Evolutionary conservation across 148 eudicot species (phyloP).

Genomic region (Drosera capensis): DNA sequence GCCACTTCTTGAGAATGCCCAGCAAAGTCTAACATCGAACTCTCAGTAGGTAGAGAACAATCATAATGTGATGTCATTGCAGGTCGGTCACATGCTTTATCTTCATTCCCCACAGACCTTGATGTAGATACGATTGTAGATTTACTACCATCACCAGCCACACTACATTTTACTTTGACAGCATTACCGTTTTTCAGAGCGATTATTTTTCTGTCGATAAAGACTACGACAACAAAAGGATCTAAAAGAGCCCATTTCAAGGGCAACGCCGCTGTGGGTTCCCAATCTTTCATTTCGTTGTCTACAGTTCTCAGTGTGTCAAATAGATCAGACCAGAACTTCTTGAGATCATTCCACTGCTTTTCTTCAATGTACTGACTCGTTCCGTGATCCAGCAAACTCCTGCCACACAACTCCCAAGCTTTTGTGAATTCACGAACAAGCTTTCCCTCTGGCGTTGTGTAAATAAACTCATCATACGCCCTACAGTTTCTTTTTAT

Average conservation of each 20-base stretch:
- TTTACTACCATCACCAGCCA: conserved; percentile 9
- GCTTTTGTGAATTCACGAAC: conserved; percentile 62
- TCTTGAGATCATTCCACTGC: conserved; percentile 39
- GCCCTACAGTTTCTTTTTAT: conserved; percentile 39
- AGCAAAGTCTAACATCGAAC: conserved; percentile 12
- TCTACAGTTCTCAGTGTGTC: conserved; percentile 36
- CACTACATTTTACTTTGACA: conserved; percentile 29
- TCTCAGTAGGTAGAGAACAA: conserved; percentile 17
- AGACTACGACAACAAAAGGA: conserved; percentile 73
- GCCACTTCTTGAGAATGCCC: conserved; percentile 6
- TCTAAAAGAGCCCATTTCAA: conserved; percentile 60
- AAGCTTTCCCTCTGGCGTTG: conserved; percentile 56
- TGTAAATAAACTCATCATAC: conserved; percentile 48
- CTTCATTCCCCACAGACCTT: conserved; percentile 10
- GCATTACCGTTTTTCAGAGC: conserved; percentile 47
- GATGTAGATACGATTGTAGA: conserved; percentile 9
- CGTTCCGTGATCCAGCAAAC: conserved; percentile 26
- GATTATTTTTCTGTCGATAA: conserved; percentile 50
- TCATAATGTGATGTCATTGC: conserved; percentile 5
- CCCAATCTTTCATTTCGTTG: conserved; percentile 23
- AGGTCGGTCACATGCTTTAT: conserved; percentile 9
- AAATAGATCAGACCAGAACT: conserved; percentile 51
- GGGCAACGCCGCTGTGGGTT: conserved; percentile 30
- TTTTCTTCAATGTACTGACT: conserved; percentile 15
- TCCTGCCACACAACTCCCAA: conserved; percentile 62